Base-by-base conservation (phyloP, 371 early-diverging fungal species). In the Coemansia sp. region DNA sequence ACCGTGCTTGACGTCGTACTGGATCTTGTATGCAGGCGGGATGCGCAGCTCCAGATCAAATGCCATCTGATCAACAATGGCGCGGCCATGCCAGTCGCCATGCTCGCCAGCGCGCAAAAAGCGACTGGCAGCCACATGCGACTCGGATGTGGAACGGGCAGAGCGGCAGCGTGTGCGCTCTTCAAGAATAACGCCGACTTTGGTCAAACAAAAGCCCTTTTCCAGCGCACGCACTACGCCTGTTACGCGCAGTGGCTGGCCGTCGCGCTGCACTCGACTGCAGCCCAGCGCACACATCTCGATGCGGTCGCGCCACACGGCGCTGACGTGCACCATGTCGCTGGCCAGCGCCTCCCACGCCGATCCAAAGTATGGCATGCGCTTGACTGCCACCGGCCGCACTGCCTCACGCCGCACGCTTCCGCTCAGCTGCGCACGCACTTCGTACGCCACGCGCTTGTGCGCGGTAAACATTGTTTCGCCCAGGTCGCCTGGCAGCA, bases 381-480 rank as follows among this genome's bases (percentile, higher is more conserved):
- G 76, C 65, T 75, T 75, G 12, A 75, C 71, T 7, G 76, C 76
- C 17, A 75, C 57, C 21, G 67, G 52, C 19, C 56, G 64, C 48
- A 60, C 65, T 3, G 68, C 51, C 40, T 65, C 41, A 32, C 70
- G 71, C 60, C 58, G 63, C 15, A 63, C 62, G 8, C 61, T 60
- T 24, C 64, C 65, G 1, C 39, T 44, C 39, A 75, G 58, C 1
- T 55, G 51, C 2, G 76, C 76, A 0, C 67, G 67, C 29, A 70
- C 61, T 58, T 75, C 71, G 68, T 75, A 75, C 12, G 76, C 59
- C 12, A 75, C 71, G 2, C 65, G 65, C 65, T 65, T 67, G 48
- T 71, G 71, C 54, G 70, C 76, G 3, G 76, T 75, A 65, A 64
- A 71, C 76, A 75, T 75, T 56, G 76, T 75, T 62, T 75, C 76